Percentiles rank a stretch among this genome's conserved stretches.
Conservation (phyloP, 192 early-diverging fungal species). For the Ambispora gerdemannii region DNA sequence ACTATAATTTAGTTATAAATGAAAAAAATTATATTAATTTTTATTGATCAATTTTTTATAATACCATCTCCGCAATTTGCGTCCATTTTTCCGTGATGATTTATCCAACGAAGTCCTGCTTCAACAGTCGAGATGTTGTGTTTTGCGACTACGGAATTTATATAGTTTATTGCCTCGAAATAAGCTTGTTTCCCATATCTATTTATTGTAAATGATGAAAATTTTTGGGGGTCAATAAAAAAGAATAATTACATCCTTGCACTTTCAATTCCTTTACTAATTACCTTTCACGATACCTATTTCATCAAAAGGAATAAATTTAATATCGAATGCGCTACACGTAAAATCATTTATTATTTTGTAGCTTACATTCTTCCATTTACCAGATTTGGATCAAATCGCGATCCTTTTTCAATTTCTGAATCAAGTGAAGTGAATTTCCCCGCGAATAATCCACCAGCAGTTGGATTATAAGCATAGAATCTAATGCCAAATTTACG, state of each 20-base stretch:
- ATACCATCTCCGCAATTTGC: conserved; percentile 35
- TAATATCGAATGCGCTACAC: too few relatives aligned
- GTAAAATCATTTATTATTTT: conserved; percentile 7
- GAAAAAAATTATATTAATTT: neutral
- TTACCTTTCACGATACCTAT: too few relatives aligned
- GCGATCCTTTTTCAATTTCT: conserved; percentile 36
- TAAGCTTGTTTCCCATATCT: conserved; percentile 50
- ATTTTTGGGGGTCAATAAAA: neutral
- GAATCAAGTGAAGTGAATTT: conserved; percentile 22
- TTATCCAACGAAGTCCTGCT: conserved; percentile 42
- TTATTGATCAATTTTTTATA: too few relatives aligned
- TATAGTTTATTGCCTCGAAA: conserved; percentile 50
- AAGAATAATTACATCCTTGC: too few relatives aligned
- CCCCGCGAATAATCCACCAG: conserved; percentile 47
- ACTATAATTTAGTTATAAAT: neutral
- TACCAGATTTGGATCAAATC: conserved; percentile 38
- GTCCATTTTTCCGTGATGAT: conserved; percentile 41
- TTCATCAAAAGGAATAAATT: too few relatives aligned
- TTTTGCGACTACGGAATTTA: conserved; percentile 35
- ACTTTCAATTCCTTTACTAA: too few relatives aligned
- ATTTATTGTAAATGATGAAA: conserved; percentile 20
- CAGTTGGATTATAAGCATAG: conserved; percentile 65
- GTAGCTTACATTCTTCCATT: conserved; percentile 36
- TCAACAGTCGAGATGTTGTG: conserved; percentile 37
- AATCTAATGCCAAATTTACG: conserved; percentile 56